Percentiles rank a stretch among this genome's conserved stretches.
Evolutionary conservation across 202 grass and related monocot species (phyloP).

Genomic region (Carex sylvatica): DNA sequence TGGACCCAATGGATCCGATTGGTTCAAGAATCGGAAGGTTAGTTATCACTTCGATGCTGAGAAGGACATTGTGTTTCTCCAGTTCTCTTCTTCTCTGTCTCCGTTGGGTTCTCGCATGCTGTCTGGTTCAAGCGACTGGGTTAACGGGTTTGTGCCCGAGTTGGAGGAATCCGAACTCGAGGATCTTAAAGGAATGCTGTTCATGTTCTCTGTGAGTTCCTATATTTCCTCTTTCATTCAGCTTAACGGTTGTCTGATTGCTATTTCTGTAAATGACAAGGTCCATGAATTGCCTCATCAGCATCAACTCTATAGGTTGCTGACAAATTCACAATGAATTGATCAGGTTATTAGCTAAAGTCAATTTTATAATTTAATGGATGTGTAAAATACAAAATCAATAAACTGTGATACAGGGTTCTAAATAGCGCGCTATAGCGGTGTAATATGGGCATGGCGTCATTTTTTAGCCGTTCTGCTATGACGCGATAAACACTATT

Average conservation of each 20-base stretch:
- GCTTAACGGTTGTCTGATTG: neutral
- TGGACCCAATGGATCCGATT: slow-evolving; percentile 25
- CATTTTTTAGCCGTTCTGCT: too few relatives aligned
- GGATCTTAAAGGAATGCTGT: slow-evolving; percentile 70
- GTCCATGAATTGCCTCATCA: neutral
- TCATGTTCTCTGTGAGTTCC: slow-evolving; percentile 87
- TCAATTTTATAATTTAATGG: neutral
- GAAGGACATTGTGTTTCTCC: slow-evolving; percentile 60
- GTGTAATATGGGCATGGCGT: too few relatives aligned
- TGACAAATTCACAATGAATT: neutral
- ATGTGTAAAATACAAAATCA: neutral
- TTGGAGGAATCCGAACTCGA: slow-evolving; percentile 1
- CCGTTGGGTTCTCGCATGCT: slow-evolving; percentile 25
- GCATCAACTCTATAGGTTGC: neutral
- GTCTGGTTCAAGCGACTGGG: neutral
- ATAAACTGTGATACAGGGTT: neutral
- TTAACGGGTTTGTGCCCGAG: neutral
- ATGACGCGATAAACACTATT: too few relatives aligned
- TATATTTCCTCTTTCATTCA: slow-evolving; percentile 3
- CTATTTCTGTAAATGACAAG: too few relatives aligned
- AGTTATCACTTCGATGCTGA: slow-evolving; percentile 68
- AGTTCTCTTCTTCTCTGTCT: slow-evolving; percentile 44
- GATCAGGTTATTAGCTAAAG: neutral
- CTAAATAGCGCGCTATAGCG: too few relatives aligned
- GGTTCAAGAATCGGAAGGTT: slow-evolving; percentile 39